Base-by-base conservation (phyloP, 1,284 basidiomycete species). In the Apiotrichum veenhuisii region DNA sequence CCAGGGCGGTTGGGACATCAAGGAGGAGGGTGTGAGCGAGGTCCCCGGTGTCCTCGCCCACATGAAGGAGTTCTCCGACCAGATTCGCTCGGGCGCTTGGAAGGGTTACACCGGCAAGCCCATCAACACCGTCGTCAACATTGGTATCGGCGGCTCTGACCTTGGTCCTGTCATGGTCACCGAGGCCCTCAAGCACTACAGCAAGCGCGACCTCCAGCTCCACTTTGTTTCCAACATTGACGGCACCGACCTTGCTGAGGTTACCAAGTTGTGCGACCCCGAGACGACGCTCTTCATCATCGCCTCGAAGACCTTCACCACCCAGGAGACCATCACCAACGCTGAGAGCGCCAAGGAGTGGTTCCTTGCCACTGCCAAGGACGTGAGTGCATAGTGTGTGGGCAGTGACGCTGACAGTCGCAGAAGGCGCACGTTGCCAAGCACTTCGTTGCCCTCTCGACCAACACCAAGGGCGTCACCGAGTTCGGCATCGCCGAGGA, bases 241-340 rank as follows among this genome's bases (percentile, higher is more conserved):
- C 74, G 96, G 95, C 23, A 97, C 94, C 3, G 96, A 98, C 76
- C 82, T 98, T 61, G 91, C 91, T 26, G 95, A 98, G 81, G 89
- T 87, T 2, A 78, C 96, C 33, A 84, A 84, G 57, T 70, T 82
- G 50, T 91, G 89, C 77, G 83, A 98, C 77, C 89, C 92, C 1
- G 94, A 98, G 78, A 88, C 87, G 18, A 98, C 95, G 4, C 81
- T 98, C 59, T 98, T 98, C 83, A 96, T 98, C 79, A 87, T 98
- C 67, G 95, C 95, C 34, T 88, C 86, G 77, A 98, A 98, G 84
- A 98, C 96, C 0, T 98, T 98, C 78, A 98, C 95, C 43, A 98
- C 95, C 14, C 95, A 98, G 79, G 96, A 98, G 82, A 98, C 95
- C 41, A 97, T 98, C 80, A 98, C 95, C 65, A 98, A 98, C 76